These are phyloP conservation scores for Friedmanniomyces endolithicus DNA, from an alignment of 495 filamentous ascomycete species.

Conservation along the genomic window DNA sequence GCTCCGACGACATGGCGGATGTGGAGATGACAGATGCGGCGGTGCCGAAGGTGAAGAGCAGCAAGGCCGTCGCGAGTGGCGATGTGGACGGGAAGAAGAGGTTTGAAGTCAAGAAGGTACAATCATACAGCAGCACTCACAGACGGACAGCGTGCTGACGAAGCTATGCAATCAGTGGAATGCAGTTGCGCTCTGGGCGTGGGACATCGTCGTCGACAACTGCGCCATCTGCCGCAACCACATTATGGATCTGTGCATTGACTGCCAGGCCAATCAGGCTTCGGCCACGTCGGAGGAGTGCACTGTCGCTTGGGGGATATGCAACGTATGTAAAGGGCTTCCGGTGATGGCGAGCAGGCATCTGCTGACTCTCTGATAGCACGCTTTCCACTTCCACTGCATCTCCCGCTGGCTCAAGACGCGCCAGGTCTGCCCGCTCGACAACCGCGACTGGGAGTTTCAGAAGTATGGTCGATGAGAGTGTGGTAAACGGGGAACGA, in stretches of 20 bases:
- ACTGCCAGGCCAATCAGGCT: conserved; percentile 99
- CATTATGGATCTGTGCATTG: conserved; percentile 99
- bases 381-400: conserved; percentile 99
- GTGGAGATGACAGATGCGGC: conserved; percentile 91
- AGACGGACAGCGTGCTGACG: neutral
- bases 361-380: conserved; percentile 39
- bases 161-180: conserved; percentile 60
- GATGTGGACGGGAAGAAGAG: conserved; percentile 62
- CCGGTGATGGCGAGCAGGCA: neutral
- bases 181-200: conserved; percentile 96
- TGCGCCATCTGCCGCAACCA: conserved; percentile 99
- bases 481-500: neutral
- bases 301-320: conserved; percentile 98
- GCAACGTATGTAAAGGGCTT: conserved; percentile 58
- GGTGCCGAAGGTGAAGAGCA: conserved; percentile 37
- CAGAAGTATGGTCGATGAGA: conserved; percentile 84
- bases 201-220: conserved; percentile 99
- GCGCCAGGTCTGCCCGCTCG: conserved; percentile 94
- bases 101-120: conserved; percentile 97
- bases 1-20: conserved; percentile 59
- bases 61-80: conserved; percentile 37
- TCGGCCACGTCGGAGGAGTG: conserved; percentile 96
- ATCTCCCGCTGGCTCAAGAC: conserved; percentile 99
- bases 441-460: conserved; percentile 99
- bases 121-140: neutral